Conservation (phyloP, 352 stramenopile genomes). For the Pythium pyrilobum region DNA sequence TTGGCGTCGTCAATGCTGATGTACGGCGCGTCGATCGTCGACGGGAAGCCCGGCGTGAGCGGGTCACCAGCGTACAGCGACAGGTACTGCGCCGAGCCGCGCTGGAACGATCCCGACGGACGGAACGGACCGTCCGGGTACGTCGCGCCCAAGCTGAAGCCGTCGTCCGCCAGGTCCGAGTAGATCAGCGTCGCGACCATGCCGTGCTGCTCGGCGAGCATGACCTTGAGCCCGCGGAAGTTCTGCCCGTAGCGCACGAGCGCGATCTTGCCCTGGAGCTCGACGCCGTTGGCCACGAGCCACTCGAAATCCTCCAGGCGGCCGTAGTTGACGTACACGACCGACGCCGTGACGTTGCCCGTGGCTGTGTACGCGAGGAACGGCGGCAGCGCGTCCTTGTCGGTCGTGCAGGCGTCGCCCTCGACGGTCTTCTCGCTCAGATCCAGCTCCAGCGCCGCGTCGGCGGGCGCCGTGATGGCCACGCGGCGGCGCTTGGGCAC, state of each 20-base stretch:
- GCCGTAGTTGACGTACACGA: constrained; percentile 90
- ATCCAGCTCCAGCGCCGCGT: constrained; percentile 28
- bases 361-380: constrained; percentile 81
- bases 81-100: constrained; percentile 80
- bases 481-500: constrained; percentile 40
- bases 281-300: constrained; percentile 57
- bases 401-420: constrained; percentile 58
- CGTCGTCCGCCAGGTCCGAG: constrained; percentile 84
- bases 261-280: constrained; percentile 73
- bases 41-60: constrained; percentile 24
- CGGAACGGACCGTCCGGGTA: constrained; percentile 82
- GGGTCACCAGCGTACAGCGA: constrained; percentile 73
- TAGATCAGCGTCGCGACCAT: constrained; percentile 83
- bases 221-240: constrained; percentile 76
- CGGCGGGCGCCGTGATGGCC: constrained; percentile 34
- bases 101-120: constrained; percentile 70
- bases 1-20: constrained; percentile 38
- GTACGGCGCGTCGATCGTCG: constrained; percentile 18
- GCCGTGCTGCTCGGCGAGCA: constrained; percentile 69
- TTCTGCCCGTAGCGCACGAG: constrained; percentile 75
- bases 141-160: constrained; percentile 44
- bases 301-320: constrained; percentile 71
- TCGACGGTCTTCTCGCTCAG: constrained; percentile 47
- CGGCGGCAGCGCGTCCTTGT: constrained; percentile 44
- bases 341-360: constrained; percentile 51